Evolutionary conservation across 805 yeast genomes (phyloP).

Genomic region (Teunomyces panamensis): DNA sequence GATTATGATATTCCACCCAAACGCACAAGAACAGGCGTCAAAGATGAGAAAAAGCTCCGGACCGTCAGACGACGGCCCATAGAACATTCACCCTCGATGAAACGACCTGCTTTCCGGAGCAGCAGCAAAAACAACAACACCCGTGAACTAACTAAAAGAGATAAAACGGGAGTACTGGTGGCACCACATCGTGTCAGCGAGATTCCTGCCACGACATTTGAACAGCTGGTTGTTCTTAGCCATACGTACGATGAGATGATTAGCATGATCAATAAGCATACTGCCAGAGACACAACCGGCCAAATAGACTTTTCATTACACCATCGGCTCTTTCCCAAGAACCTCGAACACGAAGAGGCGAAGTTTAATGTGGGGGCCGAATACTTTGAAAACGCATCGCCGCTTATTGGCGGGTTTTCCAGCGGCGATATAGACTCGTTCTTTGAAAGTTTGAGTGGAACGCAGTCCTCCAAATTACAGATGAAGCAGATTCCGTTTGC

Average conservation of each 20-base stretch:
- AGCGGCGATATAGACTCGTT: conserved; percentile 22
- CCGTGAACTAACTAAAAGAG: too few relatives aligned
- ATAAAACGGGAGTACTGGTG: too few relatives aligned
- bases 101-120: background rate
- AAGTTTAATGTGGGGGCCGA: conserved; percentile 15
- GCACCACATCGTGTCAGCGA: too few relatives aligned
- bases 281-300: conserved; percentile 9
- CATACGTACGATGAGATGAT: conserved; percentile 20
- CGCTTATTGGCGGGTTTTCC: conserved; percentile 2
- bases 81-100: background rate
- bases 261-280: conserved; percentile 12
- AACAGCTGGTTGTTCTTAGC: conserved; percentile 13
- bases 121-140: background rate
- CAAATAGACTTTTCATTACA: conserved; percentile 23
- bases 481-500: conserved; percentile 6
- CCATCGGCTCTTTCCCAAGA: conserved; percentile 23
- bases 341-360: conserved; percentile 18
- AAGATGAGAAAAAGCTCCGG: background rate
- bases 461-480: conserved; percentile 6
- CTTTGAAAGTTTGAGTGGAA: conserved; percentile 16
- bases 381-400: conserved; percentile 3
- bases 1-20: conserved; percentile 28
- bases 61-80: too few relatives aligned
- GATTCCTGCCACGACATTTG: conserved; percentile 10
- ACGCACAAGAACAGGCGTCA: background rate